Evolutionary conservation across 2,329 filamentous ascomycete genomes (phyloP).

Genomic region (Exophiala dermatitidis): DNA sequence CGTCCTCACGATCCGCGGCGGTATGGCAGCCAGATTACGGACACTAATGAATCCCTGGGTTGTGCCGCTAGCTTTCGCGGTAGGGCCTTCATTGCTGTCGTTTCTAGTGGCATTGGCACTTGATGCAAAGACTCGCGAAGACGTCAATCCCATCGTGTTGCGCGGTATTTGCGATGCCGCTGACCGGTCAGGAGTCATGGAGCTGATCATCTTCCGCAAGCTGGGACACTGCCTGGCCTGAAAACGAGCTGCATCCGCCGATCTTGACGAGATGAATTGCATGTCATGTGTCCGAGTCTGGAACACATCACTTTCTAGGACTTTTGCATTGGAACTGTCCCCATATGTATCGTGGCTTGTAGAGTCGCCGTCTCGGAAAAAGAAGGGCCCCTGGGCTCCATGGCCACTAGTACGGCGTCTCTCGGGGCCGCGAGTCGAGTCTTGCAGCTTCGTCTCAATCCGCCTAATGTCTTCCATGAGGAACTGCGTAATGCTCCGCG

Average conservation of each 20-base stretch:
- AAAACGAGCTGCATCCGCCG: neutral
- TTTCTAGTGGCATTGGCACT: neutral
- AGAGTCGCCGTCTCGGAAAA: too few species aligned
- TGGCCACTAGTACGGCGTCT: too few species aligned
- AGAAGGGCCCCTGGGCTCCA: too few species aligned
- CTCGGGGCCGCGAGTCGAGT: neutral
- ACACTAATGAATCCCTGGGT: neutral
- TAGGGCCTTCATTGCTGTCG: neutral
- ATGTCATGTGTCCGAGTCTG: neutral
- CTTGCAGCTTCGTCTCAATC: neutral
- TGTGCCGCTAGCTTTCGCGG: neutral
- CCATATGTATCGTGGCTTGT: too few species aligned
- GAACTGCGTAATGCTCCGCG: conserved; percentile 2
- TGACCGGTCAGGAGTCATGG: conserved; percentile 1
- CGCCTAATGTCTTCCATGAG: neutral
- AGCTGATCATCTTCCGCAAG: neutral
- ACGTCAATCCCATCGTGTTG: conserved; percentile 27
- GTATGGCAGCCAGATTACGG: conserved; percentile 6
- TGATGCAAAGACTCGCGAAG: conserved; percentile 18
- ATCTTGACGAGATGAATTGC: neutral
- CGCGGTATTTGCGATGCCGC: conserved; percentile 22
- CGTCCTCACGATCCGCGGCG: conserved; percentile 7
- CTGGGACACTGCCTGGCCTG: neutral
- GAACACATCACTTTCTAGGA: neutral
- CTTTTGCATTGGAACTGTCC: too few species aligned